Evolutionary conservation across 352 stramenopile species (phyloP), one percentile per base, ranked within the genome.

Genomic region (Phytophthora pluvialis): DNA sequence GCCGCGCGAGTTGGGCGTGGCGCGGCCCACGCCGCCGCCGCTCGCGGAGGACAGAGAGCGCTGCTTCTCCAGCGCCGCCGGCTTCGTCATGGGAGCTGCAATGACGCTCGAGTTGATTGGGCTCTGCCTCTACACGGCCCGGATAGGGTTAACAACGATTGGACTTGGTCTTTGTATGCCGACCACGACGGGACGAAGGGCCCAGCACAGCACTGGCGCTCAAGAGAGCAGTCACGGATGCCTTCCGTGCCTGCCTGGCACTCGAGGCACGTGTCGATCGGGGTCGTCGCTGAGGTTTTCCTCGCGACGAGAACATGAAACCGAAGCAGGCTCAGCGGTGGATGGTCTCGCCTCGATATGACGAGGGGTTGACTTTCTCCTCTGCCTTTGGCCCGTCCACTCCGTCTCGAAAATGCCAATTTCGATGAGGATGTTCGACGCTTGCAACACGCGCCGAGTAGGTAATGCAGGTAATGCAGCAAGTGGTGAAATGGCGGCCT

Each of bases 401-500:
- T 55, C 42, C 25, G 44, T 46, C n/a, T 51, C n/a, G 54, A 21
- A 21, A 21, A 15, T 39, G 16, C 32, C 28, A n/a, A 61, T 63
- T 63, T 63, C 44, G 55, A 63, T 63, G 55, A 48, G 33, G 43
- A 47, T 63, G 55, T 63, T 63, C 55, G 25, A 46, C 55, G 55
- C 55, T 63, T 63, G 55, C 44, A 62, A 61, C 42, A 12, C 40
- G 25, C 11, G 26, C 18, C 10, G 49, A 38, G 50, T 45, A 25
- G 18, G 55, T 46, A 63, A 53, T 47, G 42, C 29, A 29, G 28
- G 32, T 28, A 42, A 48, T 32, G 35, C 35, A 46, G 35, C 49
- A n/a, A 62, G 54, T 62, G 43, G 54, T 62, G 54, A 62, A 62
- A 62, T 52, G 25, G 40, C 15, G 38, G 13, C 36, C 1, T n/a